Conservation (phyloP, 2,329 filamentous ascomycete species). For the Nannizziopsis arthrosporioides region DNA sequence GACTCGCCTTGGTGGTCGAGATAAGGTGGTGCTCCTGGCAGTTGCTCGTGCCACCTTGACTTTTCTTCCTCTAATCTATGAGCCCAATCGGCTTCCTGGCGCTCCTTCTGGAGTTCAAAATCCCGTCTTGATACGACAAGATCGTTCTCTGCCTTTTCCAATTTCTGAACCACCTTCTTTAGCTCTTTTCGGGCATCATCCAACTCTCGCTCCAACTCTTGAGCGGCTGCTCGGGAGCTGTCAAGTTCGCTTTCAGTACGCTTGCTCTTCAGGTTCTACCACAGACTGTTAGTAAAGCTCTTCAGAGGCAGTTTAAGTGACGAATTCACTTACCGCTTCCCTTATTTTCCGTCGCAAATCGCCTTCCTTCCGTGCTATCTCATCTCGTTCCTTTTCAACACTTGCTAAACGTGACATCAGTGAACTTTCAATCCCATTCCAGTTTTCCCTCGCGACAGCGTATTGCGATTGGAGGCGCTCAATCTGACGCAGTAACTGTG, state of each 20-base stretch:
- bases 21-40: conserved; percentile 26
- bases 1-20: conserved; percentile 31
- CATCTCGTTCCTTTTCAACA: conserved; percentile 84
- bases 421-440: conserved; percentile 89
- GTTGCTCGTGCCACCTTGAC: conserved; percentile 45
- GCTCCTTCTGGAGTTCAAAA: conserved; percentile 48
- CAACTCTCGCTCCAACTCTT: conserved; percentile 43
- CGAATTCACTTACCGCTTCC: conserved; percentile 54
- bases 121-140: conserved; percentile 48
- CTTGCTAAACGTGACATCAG: conserved; percentile 63
- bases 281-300: not conserved
- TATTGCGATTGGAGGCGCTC: conserved; percentile 95
- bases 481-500: conserved; percentile 82
- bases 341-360: conserved; percentile 83
- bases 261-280: conserved; percentile 53
- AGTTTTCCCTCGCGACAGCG: conserved; percentile 86
- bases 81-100: conserved; percentile 45
- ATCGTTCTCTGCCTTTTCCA: conserved; percentile 46
- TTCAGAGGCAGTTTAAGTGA: not conserved
- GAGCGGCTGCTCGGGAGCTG: conserved; percentile 38
- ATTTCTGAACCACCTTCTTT: conserved; percentile 33
- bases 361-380: conserved; percentile 67
- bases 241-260: conserved; percentile 76
- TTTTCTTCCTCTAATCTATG: conserved; percentile 55
- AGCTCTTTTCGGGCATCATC: conserved; percentile 53